These are phyloP conservation scores for Rhinocladiella mackenziei DNA, from an alignment of 2,329 filamentous ascomycete genomes.

Conservation along the genomic window DNA sequence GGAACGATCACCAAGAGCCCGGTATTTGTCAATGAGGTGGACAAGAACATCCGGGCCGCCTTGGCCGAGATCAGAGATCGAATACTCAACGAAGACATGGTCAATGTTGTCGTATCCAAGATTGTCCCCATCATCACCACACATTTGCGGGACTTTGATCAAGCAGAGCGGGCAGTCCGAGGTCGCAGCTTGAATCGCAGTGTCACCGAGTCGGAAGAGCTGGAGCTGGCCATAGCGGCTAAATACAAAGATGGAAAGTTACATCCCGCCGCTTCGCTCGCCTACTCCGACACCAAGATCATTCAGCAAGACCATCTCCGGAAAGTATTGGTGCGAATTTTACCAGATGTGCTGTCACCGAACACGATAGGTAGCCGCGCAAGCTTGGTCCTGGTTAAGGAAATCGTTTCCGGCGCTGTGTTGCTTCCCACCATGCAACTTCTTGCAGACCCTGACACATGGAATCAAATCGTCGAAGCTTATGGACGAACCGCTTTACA, in stretches of 20 bases:
- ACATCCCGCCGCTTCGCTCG: conserved; percentile 77
- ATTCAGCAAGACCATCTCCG: conserved; percentile 87
- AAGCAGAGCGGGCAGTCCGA: conserved; percentile 80
- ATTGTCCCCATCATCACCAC: conserved; percentile 83
- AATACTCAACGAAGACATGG: conserved; percentile 71
- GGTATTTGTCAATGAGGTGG: conserved; percentile 80
- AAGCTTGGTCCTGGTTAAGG: conserved; percentile 75
- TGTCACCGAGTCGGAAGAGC: conserved; percentile 92
- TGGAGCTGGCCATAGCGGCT: conserved; percentile 90
- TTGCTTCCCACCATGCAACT: conserved; percentile 74
- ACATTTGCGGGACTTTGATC: conserved; percentile 85
- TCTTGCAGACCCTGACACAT: conserved; percentile 87
- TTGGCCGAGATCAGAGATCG: conserved; percentile 68
- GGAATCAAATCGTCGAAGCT: conserved; percentile 94
- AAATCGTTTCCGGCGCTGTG: conserved; percentile 91
- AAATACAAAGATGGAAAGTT: conserved; percentile 87
- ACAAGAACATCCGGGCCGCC: conserved; percentile 70
- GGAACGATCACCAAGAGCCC: conserved; percentile 74
- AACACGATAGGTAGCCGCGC: conserved; percentile 73
- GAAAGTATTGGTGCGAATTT: conserved; percentile 64
- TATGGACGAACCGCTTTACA: conserved; percentile 82
- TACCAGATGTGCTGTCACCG: conserved; percentile 71
- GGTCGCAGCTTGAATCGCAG: conserved; percentile 83
- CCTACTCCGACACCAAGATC: conserved; percentile 76
- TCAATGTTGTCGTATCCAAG: conserved; percentile 74